These are phyloP conservation scores for Microglena sp. DNA, from an alignment of 139 green algal species.

Conservation along the genomic window DNA sequence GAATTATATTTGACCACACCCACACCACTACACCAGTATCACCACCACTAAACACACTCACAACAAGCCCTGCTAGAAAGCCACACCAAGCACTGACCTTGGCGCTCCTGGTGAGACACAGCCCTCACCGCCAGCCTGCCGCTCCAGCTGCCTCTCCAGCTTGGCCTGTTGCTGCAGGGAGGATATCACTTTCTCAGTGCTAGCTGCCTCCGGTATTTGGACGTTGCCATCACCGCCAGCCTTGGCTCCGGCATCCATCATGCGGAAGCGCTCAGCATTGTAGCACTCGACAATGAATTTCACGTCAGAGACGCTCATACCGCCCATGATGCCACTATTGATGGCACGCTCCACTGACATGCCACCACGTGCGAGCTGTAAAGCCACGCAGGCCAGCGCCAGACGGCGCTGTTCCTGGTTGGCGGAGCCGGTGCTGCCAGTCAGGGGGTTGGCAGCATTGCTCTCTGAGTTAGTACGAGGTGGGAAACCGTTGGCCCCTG, in stretches of 20 bases:
- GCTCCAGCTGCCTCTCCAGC: too few relatives aligned
- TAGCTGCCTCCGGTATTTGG: too few relatives aligned
- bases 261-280: conserved; percentile 26
- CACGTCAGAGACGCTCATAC: conserved; percentile 38
- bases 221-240: not conserved
- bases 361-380: conserved; percentile 30
- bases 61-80: too few relatives aligned
- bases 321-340: conserved; percentile 37
- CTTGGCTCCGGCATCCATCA: conserved; percentile 8
- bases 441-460: not conserved
- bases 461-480: too few relatives aligned
- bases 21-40: too few relatives aligned
- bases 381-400: conserved; percentile 30
- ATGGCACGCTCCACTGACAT: conserved; percentile 39
- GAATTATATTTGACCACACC: too few relatives aligned
- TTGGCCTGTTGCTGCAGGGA: not conserved
- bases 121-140: not conserved
- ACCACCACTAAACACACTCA: too few relatives aligned
- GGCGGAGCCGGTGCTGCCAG: not conserved
- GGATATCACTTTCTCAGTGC: too few relatives aligned
- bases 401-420: conserved; percentile 30
- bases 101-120: not conserved
- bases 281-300: conserved; percentile 40
- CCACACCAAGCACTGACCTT: not conserved
- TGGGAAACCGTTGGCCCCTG: too few relatives aligned